Evolutionary conservation across 2,329 filamentous ascomycete species (phyloP), one percentile per base, ranked within the genome.

Genomic region (Hawksworthiomyces lignivorus): DNA sequence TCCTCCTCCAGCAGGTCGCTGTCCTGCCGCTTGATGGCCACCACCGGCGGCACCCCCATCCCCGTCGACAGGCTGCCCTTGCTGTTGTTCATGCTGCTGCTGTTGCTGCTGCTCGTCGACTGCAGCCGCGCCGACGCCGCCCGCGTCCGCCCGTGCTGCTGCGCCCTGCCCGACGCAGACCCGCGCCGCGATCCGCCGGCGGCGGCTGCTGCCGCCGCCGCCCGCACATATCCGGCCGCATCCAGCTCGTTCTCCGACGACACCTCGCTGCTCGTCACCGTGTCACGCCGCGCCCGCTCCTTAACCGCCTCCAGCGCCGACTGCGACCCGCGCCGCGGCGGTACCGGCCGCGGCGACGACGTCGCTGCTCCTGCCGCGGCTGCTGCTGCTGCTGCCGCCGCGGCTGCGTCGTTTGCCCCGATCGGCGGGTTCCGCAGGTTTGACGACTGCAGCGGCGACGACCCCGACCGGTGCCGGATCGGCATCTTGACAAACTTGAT

Each of bases 401-500:
- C 21, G 9, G 35, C 30, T 4, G 36, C 70, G 71, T 20, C 2
- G 30, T 30, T n/a, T 3, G 69, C 62, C 37, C 65, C 59, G 9
- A 61, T 62, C 3, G 66, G 65, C 4, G 72, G 69, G 46, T 82
- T 79, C 33, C 72, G 70, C 20, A 78, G 62, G 45, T 73, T 77
- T 14, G 80, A 80, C 12, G 73, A 77, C 50, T 87, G 81, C 28
- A 85, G 80, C 4, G 90, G 90, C 36, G 90, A 96, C 1, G 89
- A 96, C 10, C 87, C 90, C 20, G 89, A 86, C 43, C 90, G 80
- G 51, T 80, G 80, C 22, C 89, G 78, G 32, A 95, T 75, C 1
- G 92, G 90, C 86, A 96, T 90, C 64, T 97, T 97, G 36, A 84
- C 80, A 62, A 98, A 98, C 57, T 90, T 89, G 59, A 97, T 95